Conservation (phyloP, 2,329 filamentous ascomycete genomes). For the Nigrograna mackinnonii region DNA sequence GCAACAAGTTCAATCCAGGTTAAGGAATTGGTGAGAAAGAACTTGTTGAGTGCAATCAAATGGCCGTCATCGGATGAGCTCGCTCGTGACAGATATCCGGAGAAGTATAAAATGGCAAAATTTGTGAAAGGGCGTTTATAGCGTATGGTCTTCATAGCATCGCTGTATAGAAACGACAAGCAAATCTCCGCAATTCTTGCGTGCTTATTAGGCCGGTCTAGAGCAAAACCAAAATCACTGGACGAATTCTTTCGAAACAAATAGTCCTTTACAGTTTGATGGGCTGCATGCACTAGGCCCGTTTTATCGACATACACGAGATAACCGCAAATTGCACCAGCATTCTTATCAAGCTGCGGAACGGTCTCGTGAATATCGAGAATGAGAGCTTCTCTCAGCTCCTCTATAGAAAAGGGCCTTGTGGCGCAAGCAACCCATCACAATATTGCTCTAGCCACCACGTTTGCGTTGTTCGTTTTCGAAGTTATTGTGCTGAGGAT, state of each 20-base stretch:
- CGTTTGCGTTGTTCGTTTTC: background rate
- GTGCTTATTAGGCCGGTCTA: background rate
- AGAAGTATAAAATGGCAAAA: background rate
- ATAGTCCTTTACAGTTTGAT: constrained; percentile 2
- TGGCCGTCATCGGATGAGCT: background rate
- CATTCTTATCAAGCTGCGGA: constrained; percentile 1
- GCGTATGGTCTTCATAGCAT: background rate
- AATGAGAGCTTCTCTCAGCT: constrained; percentile 4
- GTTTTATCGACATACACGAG: constrained; percentile 2
- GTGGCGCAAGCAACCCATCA: constrained; percentile 2
- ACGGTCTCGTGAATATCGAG: constrained; percentile 3
- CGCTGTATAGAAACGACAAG: constrained; percentile 1
- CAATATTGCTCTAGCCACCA: constrained; percentile 3
- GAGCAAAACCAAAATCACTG: background rate
- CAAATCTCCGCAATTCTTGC: background rate
- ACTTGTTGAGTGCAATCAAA: background rate
- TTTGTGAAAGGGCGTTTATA: background rate
- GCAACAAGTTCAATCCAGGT: background rate
- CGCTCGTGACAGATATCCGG: background rate
- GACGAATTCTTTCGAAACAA: background rate
- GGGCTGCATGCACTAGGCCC: background rate
- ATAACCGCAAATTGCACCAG: constrained; percentile 3
- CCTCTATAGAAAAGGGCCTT: constrained; percentile 2
- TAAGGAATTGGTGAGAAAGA: background rate
- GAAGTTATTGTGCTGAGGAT: constrained; percentile 1